These are phyloP conservation scores for Ascochyta viciae-villosae DNA, from an alignment of 2,329 filamentous ascomycete species.

Conservation along the genomic window DNA sequence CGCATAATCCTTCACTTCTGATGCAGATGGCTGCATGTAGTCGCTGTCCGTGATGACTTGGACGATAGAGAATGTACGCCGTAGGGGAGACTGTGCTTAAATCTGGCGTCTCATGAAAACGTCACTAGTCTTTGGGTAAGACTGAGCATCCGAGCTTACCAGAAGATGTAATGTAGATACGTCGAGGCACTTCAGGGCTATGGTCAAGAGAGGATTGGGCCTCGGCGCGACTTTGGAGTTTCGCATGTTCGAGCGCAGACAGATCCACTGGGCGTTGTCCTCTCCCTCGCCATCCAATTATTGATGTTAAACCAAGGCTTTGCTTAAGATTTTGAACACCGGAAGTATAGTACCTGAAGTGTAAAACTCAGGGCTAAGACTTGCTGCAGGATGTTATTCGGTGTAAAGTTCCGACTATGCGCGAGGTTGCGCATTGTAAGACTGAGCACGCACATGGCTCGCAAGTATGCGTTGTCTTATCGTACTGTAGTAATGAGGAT, in stretches of 20 bases:
- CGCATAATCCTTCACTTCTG: not conserved
- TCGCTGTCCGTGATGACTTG: not conserved
- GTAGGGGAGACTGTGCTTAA: not conserved
- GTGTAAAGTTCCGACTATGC: not conserved
- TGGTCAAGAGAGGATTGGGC: not conserved
- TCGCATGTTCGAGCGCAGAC: not conserved
- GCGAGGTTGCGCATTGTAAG: not conserved
- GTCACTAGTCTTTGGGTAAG: not conserved
- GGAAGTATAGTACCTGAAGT: too few relatives aligned
- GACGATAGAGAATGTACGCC: not conserved
- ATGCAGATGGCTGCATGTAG: not conserved
- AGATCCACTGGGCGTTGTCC: not conserved
- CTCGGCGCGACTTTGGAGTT: not conserved
- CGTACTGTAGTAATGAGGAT: slow-evolving; percentile 13
- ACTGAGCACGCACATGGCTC: not conserved
- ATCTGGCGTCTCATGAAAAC: not conserved
- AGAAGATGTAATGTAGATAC: not conserved
- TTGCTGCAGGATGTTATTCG: not conserved
- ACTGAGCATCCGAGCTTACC: not conserved
- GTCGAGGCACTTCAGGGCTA: not conserved
- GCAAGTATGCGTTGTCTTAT: slow-evolving; percentile 8
- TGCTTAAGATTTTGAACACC: not conserved
- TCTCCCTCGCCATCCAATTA: not conserved
- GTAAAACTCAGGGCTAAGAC: not conserved
- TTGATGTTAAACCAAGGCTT: not conserved